Evolutionary conservation across 2,329 filamentous ascomycete species (phyloP).

Genomic region (Claviceps sorghi): DNA sequence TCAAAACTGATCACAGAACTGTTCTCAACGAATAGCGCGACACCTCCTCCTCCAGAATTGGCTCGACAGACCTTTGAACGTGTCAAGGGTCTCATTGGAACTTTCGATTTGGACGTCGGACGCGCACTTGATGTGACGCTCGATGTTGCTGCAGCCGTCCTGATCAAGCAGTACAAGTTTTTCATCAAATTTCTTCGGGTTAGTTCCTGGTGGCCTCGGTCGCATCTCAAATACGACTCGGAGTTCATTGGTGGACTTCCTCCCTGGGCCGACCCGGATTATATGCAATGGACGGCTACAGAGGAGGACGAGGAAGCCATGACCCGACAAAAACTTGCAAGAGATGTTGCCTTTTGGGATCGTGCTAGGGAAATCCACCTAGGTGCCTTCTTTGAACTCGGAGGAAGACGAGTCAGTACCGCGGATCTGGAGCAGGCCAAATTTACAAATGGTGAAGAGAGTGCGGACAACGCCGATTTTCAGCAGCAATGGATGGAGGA

Average conservation of each 20-base stretch:
- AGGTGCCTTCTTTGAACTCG: conserved; percentile 79
- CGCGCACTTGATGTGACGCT: conserved; percentile 87
- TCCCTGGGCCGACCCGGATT: conserved; percentile 67
- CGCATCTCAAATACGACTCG: conserved; percentile 27
- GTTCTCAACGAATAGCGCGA: conserved; percentile 70
- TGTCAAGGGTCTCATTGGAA: conserved; percentile 87
- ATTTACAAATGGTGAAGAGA: conserved; percentile 22
- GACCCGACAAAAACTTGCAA: conserved; percentile 39
- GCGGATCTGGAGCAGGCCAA: conserved; percentile 34
- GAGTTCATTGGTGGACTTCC: conserved; percentile 53
- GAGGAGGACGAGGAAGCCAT: conserved; percentile 54
- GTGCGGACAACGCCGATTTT: conserved; percentile 36
- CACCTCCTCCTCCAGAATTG: conserved; percentile 57
- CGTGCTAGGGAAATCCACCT: conserved; percentile 62
- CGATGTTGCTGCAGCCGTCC: conserved; percentile 83
- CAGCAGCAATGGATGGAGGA: conserved; percentile 62
- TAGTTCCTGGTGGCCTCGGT: conserved; percentile 93
- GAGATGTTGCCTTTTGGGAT: conserved; percentile 71
- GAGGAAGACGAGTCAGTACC: conserved; percentile 52
- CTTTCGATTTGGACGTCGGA: conserved; percentile 92
- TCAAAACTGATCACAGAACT: conserved; percentile 92
- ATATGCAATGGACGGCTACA: conserved; percentile 43
- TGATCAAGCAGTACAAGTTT: conserved; percentile 86
- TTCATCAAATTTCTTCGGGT: conserved; percentile 84
- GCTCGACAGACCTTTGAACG: conserved; percentile 79